Base-by-base conservation (phyloP, 2,329 filamentous ascomycete genomes). In the Esteya vermicola region DNA sequence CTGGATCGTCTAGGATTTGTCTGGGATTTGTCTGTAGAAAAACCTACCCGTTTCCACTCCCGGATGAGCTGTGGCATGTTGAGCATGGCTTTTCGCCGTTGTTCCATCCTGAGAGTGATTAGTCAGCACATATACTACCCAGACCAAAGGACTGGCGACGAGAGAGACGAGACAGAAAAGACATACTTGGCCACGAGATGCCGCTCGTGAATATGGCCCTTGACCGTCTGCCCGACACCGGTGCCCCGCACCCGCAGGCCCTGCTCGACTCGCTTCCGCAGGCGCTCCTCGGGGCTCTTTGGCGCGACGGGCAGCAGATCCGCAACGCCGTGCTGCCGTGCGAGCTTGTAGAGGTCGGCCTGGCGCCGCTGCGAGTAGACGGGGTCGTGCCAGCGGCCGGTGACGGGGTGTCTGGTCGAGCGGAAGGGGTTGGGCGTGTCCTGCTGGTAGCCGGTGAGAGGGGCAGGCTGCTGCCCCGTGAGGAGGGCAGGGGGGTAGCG, bases 141-240 rank as follows among this genome's bases (percentile, higher is more conserved):
- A 40, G 23, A 7, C 13, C n/a, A 31, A 36, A 33, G n/a, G 27
- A 38, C 20, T 6, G 10, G 10, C 3, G 23, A 20, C 18, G 26
- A 23, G 14, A 35, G 51, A 28, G 23, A 32, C n/a, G n/a, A n/a
- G n/a, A n/a, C n/a, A n/a, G n/a, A 10, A 12, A 46, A 41, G 40
- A 68, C 75, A 47, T 75, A 76, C 68, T 79, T 77, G 45, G 72
- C 68, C 63, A 83, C 79, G 65, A 95, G 67, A 53, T 81, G 81
- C 57, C 91, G 76, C 69, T 98, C 91, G 76, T 88, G 84, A 52
- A 77, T 71, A 62, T 95, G 89, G 60, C 91, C 91, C 80, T 96
- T 98, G 58, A 95, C 89, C 61, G 72, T 78, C 63, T 95, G 79
- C 43, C 86, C 89, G 50, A 85, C 78, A 68, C 91, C 89, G 2